These are phyloP conservation scores for Lactifluus volemus DNA, from an alignment of 768 basidiomycete genomes.

Conservation along the genomic window DNA sequence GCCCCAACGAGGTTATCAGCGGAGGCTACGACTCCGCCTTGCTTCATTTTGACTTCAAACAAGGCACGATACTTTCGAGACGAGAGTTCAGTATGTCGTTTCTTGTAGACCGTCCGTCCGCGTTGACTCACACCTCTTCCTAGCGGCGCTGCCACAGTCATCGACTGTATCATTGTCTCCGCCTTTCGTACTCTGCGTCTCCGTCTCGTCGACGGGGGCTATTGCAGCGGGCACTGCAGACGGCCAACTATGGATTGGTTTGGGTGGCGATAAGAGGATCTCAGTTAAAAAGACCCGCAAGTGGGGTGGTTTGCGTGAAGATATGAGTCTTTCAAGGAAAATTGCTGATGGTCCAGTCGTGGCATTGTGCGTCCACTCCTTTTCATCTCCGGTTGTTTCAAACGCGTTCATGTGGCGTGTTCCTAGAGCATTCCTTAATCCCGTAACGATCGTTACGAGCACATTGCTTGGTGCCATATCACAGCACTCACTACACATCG, in stretches of 20 bases:
- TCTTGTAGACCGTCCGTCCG: neutral
- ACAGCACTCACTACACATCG: slow-evolving; percentile 38
- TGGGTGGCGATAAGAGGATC: slow-evolving; percentile 49
- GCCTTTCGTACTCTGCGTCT: slow-evolving; percentile 60
- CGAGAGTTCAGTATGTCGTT: slow-evolving; percentile 44
- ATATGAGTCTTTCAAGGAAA: slow-evolving; percentile 37
- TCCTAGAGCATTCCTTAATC: slow-evolving; percentile 30
- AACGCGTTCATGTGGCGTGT: neutral
- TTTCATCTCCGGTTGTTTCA: neutral
- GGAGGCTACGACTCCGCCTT: slow-evolving; percentile 68
- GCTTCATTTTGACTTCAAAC: slow-evolving; percentile 57
- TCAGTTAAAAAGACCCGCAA: slow-evolving; percentile 43
- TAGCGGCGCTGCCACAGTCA: slow-evolving; percentile 34
- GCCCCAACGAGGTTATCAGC: slow-evolving; percentile 64
- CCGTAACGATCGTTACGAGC: slow-evolving; percentile 41
- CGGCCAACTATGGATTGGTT: slow-evolving; percentile 61
- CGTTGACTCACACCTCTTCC: slow-evolving; percentile 5
- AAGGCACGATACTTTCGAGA: slow-evolving; percentile 48
- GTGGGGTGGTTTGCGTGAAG: slow-evolving; percentile 60
- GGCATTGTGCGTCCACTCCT: slow-evolving; percentile 42
- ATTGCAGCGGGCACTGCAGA: slow-evolving; percentile 70
- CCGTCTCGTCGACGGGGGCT: slow-evolving; percentile 49
- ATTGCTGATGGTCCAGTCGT: slow-evolving; percentile 70
- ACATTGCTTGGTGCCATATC: slow-evolving; percentile 54
- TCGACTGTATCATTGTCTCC: slow-evolving; percentile 56